These are phyloP conservation scores for Chlamydomonas sphaeroides DNA, from an alignment of 139 green algal species.

Conservation along the genomic window DNA sequence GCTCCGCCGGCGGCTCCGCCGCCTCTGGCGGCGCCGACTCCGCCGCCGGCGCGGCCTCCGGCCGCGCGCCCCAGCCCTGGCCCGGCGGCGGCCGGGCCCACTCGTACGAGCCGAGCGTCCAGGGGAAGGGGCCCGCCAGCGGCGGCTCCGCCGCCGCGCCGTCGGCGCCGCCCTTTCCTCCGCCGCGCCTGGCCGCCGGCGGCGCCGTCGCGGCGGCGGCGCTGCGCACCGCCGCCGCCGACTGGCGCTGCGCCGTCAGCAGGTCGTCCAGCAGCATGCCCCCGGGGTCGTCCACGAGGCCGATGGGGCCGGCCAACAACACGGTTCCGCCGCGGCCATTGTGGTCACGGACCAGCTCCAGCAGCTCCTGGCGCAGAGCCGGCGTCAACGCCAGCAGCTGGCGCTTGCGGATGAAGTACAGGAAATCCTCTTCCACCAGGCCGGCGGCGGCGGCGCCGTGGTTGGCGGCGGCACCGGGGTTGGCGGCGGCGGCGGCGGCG, in stretches of 20 bases:
- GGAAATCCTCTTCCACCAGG: constrained; percentile 15
- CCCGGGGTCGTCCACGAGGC: background rate
- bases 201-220: too few species aligned
- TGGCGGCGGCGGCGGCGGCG: background rate
- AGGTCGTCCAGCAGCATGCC: constrained; percentile 1
- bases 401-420: constrained; percentile 8
- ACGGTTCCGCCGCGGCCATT: constrained; percentile 20
- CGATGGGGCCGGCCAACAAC: constrained; percentile 8
- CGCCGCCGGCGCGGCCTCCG: background rate
- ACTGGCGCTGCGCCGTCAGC: background rate
- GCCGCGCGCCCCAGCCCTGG: too few species aligned
- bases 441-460: too few species aligned
- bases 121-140: constrained; percentile 12
- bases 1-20: background rate
- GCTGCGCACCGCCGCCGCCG: too few species aligned
- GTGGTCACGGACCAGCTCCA: constrained; percentile 1
- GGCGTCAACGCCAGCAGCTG: constrained; percentile 4
- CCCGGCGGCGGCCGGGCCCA: background rate
- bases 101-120: constrained; percentile 1
- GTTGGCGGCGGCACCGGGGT: too few species aligned
- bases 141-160: background rate
- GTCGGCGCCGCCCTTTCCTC: background rate
- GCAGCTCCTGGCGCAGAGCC: background rate
- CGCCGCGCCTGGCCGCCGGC: background rate
- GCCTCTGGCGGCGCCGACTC: background rate